Evolutionary conservation across 371 early-diverging fungal species (phyloP).

Genomic region (Mucor piriformis): DNA sequence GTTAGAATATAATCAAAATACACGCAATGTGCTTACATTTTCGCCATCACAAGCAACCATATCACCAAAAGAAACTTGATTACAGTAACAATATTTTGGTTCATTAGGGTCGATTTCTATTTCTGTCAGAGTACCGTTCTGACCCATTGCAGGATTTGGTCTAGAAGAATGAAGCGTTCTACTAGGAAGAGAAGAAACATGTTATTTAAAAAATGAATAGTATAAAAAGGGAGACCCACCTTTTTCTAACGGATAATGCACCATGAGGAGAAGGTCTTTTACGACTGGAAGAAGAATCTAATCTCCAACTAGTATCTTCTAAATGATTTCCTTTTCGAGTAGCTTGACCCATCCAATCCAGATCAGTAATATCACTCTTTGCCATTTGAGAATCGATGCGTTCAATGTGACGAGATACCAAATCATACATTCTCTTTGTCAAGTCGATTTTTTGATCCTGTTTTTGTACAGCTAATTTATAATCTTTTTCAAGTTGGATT

Average conservation of each 20-base stretch:
- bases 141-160: conserved; percentile 35
- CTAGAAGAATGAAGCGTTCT: conserved; percentile 43
- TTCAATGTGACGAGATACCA: conserved; percentile 53
- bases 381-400: conserved; percentile 54
- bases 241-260: conserved; percentile 11
- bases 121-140: conserved; percentile 47
- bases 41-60: conserved; percentile 97
- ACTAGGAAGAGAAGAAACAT: no score
- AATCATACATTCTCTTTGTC: conserved; percentile 53
- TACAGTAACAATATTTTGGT: conserved; percentile 93
- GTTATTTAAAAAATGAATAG: no score
- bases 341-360: conserved; percentile 36
- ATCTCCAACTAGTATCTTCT: conserved; percentile 11
- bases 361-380: conserved; percentile 36
- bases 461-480: conserved; percentile 45
- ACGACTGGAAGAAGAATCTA: background rate
- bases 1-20: background rate
- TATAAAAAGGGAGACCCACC: no score
- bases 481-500: conserved; percentile 48
- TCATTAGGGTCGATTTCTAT: conserved; percentile 93
- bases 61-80: conserved; percentile 95
- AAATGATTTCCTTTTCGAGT: background rate
- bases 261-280: conserved; percentile 19
- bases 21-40: conserved; percentile 58
- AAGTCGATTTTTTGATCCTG: conserved; percentile 58